Evolutionary conservation across 352 stramenopile species (phyloP).

Genomic region (Phytopythium kandeliae): DNA sequence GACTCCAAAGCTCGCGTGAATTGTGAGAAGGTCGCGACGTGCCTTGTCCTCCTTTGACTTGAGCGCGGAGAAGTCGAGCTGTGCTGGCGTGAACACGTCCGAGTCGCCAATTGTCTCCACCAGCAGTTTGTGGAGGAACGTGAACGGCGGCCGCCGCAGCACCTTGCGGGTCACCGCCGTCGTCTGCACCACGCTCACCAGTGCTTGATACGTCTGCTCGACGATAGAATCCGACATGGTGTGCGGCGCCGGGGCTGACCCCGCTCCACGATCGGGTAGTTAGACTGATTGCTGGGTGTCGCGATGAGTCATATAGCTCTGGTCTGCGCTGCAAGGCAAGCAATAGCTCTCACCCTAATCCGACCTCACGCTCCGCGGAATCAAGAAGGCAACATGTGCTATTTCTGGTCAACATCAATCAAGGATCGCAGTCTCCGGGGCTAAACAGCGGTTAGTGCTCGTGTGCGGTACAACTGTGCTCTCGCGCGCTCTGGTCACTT

Average conservation of each 20-base stretch:
- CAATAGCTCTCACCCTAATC: neutral
- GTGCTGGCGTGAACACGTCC: constrained; percentile 59
- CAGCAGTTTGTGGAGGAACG: constrained; percentile 78
- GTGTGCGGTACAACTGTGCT: too few species aligned
- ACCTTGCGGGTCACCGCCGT: constrained; percentile 67
- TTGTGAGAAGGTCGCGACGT: too few species aligned
- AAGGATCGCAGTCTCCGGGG: too few species aligned
- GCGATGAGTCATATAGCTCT: neutral
- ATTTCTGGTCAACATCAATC: constrained; percentile 3
- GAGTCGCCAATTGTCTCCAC: constrained; percentile 54
- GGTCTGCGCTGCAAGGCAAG: neutral
- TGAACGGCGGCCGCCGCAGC: constrained; percentile 66
- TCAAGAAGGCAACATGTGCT: neutral
- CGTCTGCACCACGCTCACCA: constrained; percentile 61
- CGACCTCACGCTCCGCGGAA: neutral
- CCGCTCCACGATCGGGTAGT: neutral
- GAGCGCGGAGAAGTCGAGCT: constrained; percentile 57
- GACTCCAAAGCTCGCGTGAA: too few species aligned
- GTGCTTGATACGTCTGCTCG: constrained; percentile 55
- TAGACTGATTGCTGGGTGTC: neutral
- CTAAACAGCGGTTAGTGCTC: too few species aligned
- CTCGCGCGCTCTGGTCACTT: neutral
- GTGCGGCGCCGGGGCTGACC: neutral
- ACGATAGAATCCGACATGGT: constrained; percentile 23
- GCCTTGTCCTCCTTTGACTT: constrained; percentile 75